A percentile compares a stretch with the other conserved stretches of the same genome.
Conservation (phyloP, 805 yeast species). For the Ogataea zsoltii region DNA sequence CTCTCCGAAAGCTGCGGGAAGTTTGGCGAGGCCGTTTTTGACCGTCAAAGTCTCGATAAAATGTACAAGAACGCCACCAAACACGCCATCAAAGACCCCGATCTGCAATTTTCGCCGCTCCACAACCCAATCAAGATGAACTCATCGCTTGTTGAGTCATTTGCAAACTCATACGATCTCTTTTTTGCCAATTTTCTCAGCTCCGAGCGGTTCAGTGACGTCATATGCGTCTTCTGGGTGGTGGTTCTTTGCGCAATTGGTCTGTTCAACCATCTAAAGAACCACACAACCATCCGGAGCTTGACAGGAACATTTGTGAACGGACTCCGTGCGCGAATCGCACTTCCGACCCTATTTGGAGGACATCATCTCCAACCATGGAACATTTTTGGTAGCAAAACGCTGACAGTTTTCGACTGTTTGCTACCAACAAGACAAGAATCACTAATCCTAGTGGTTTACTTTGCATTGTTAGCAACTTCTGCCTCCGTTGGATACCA, state of each 20-base stretch:
- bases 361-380: conserved; percentile 27
- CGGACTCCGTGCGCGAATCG: conserved; percentile 18
- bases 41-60: conserved; percentile 2
- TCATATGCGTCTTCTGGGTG: conserved; percentile 27
- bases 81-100: conserved; percentile 3
- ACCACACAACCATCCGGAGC: conserved; percentile 6
- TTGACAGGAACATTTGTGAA: conserved; percentile 12
- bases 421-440: conserved; percentile 33
- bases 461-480: conserved; percentile 14
- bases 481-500: conserved; percentile 17
- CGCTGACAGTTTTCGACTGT: conserved; percentile 18
- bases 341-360: conserved; percentile 23
- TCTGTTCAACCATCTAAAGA: conserved; percentile 18
- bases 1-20: conserved; percentile 15
- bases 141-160: conserved; percentile 4
- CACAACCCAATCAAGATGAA: conserved; percentile 21
- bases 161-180: conserved; percentile 18
- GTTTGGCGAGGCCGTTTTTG: conserved; percentile 10
- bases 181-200: conserved; percentile 23
- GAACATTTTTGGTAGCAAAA: conserved; percentile 17
- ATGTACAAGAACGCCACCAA: conserved; percentile 18
- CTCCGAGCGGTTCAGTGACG: conserved; percentile 15
- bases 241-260: conserved; percentile 17
- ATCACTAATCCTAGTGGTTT: conserved; percentile 16
- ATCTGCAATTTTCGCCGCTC: background rate